Conservation (phyloP, 2,329 filamentous ascomycete species). For the Bipolaris cookei region DNA sequence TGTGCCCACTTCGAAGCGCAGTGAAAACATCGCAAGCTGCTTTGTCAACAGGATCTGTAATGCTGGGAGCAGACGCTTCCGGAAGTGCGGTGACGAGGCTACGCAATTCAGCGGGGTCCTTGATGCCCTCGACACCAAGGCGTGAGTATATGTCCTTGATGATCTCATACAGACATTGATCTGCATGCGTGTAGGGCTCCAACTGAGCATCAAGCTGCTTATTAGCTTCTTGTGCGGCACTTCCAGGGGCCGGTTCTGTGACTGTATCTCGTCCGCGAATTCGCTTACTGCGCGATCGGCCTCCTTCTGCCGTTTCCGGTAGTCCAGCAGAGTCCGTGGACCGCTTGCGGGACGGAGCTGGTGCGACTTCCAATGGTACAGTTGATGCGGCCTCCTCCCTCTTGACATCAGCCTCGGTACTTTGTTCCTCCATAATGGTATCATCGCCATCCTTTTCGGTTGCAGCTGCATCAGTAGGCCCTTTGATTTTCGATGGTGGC, state of each 20-base stretch:
- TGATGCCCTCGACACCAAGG: conserved; percentile 56
- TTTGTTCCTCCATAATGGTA: conserved; percentile 29
- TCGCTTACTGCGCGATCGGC: conserved; percentile 65
- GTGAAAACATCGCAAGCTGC: conserved; percentile 53
- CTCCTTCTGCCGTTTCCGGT: conserved; percentile 63
- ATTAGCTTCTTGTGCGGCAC: conserved; percentile 58
- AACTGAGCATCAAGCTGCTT: conserved; percentile 64
- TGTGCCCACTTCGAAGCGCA: conserved; percentile 45
- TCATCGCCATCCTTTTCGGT: conserved; percentile 24
- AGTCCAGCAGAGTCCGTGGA: conserved; percentile 66
- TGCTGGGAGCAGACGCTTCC: background rate
- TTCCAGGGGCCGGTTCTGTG: conserved; percentile 54
- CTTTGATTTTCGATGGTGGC: conserved; percentile 8
- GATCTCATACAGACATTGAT: conserved; percentile 64
- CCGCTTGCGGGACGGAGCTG: conserved; percentile 60
- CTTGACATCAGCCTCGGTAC: conserved; percentile 18
- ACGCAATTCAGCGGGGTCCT: conserved; percentile 50
- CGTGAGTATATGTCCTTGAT: conserved; percentile 60
- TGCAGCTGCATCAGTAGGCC: background rate
- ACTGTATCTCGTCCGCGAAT: conserved; percentile 65
- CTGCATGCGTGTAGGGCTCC: conserved; percentile 60
- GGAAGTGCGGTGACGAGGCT: conserved; percentile 32
- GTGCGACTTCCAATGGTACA: conserved; percentile 43
- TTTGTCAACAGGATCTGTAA: conserved; percentile 34
- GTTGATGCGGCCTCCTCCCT: conserved; percentile 23